phyloP scores from a whole-genome alignment of 2,329 filamentous ascomycete species.

The Fusarium virguliforme region DNA sequence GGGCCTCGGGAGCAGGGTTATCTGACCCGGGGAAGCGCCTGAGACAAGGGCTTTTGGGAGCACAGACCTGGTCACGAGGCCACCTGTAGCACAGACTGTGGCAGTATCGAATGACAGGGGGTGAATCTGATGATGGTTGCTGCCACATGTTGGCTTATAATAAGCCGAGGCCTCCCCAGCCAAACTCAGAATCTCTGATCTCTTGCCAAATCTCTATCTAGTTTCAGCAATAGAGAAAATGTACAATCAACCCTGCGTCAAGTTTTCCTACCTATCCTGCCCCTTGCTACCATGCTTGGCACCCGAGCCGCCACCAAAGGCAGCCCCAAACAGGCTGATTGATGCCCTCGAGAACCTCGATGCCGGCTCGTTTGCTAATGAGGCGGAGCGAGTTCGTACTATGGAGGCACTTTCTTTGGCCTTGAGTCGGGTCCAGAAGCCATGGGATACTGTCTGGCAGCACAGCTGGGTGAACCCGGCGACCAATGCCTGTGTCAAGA shows the following conservation, averaged over 20 bases:
- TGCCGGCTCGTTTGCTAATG: slow-evolving; percentile 52
- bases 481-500: slow-evolving; percentile 57
- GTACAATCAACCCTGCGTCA: slow-evolving; percentile 8
- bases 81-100: background rate
- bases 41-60: background rate
- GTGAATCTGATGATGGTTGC: background rate
- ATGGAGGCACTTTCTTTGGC: slow-evolving; percentile 54
- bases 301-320: slow-evolving; percentile 32
- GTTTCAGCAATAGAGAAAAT: background rate
- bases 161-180: background rate
- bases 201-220: background rate
- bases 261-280: background rate
- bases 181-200: background rate
- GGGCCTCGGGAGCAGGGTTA: background rate
- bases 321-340: slow-evolving; percentile 49
- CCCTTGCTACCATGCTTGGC: background rate
- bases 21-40: background rate
- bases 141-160: slow-evolving; percentile 7
- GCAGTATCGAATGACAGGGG: slow-evolving; percentile 10
- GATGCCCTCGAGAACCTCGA: slow-evolving; percentile 48
- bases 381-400: slow-evolving; percentile 54
- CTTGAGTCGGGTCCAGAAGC: slow-evolving; percentile 55
- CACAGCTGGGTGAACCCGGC: slow-evolving; percentile 56
- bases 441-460: slow-evolving; percentile 60
- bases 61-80: slow-evolving; percentile 9